Conservation (phyloP, 2,329 filamentous ascomycete genomes). For the Talaromyces sp. region DNA sequence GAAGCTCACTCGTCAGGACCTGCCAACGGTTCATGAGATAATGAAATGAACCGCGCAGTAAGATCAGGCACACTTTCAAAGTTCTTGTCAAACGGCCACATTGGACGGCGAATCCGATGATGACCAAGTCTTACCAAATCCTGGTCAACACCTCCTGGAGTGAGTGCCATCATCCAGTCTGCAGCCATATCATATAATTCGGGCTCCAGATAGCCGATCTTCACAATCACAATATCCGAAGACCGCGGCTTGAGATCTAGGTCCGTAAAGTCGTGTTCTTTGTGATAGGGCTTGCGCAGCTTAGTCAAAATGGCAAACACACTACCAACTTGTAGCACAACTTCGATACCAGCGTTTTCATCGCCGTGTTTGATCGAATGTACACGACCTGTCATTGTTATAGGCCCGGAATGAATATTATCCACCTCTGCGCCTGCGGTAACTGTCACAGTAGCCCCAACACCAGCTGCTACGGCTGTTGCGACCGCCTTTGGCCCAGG, state of each 20-base stretch:
- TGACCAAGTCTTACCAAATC: conserved; percentile 47
- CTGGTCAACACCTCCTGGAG: conserved; percentile 52
- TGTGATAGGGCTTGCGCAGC: conserved; percentile 50
- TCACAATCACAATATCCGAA: conserved; percentile 50
- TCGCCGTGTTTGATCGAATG: conserved; percentile 50
- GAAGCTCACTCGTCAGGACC: conserved; percentile 5
- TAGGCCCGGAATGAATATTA: conserved; percentile 42
- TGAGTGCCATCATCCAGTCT: conserved; percentile 52
- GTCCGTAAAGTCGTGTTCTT: conserved; percentile 48
- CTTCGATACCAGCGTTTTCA: conserved; percentile 42
- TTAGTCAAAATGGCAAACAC: conserved; percentile 50
- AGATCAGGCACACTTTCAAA: conserved; percentile 32
- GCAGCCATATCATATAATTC: conserved; percentile 50
- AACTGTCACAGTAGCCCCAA: conserved; percentile 46
- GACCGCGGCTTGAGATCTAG: conserved; percentile 42
- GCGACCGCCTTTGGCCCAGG: conserved; percentile 43
- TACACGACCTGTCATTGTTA: conserved; percentile 48
- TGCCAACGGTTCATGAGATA: conserved; percentile 19
- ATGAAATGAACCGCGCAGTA: conserved; percentile 28
- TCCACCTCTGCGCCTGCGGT: conserved; percentile 49
- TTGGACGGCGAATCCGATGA: conserved; percentile 44
- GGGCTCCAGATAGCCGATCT: conserved; percentile 53
- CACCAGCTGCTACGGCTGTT: conserved; percentile 39
- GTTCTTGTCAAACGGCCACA: conserved; percentile 43
- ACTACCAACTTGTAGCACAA: conserved; percentile 47